Conservation (phyloP, 179 eudicot genomes). For the Beta corolliflora region DNA sequence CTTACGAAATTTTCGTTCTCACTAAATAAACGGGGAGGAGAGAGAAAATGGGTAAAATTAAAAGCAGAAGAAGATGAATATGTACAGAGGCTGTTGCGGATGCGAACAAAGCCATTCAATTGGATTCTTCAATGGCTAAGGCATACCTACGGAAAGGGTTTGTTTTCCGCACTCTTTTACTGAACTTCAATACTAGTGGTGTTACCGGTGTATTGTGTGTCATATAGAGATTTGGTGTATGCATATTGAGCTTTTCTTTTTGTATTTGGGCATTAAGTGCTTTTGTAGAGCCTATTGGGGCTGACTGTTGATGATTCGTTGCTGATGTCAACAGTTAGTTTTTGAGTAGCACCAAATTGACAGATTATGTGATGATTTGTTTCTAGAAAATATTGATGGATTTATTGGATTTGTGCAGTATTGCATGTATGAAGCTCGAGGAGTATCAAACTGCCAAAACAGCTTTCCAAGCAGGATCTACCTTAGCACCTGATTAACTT, state of each 20-base stretch:
- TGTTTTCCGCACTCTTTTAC: too few relatives aligned
- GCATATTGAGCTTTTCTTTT: not conserved
- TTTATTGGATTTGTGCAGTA: slow-evolving; percentile 35
- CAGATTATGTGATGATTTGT: not conserved
- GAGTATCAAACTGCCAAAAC: slow-evolving; percentile 93
- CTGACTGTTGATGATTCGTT: not conserved
- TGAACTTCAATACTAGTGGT: not conserved
- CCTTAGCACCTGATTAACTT: slow-evolving; percentile 66
- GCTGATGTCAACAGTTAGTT: not conserved
- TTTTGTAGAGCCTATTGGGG: not conserved
- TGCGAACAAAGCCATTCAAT: too few relatives aligned
- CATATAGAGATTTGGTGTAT: not conserved
- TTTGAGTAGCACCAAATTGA: not conserved
- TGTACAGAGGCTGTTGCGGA: too few relatives aligned
- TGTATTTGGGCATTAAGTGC: not conserved
- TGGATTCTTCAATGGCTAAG: too few relatives aligned
- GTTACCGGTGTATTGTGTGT: too few relatives aligned
- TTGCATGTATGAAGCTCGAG: slow-evolving; percentile 90
- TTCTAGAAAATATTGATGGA: not conserved
- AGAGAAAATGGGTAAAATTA: too few relatives aligned
- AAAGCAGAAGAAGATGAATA: too few relatives aligned
- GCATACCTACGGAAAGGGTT: too few relatives aligned
- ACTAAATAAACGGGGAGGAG: too few relatives aligned
- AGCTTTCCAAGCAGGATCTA: slow-evolving; percentile 76
- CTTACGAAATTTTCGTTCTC: too few relatives aligned